Conservation (phyloP, 768 basidiomycete species). For the Lactarius sanguifluus region DNA sequence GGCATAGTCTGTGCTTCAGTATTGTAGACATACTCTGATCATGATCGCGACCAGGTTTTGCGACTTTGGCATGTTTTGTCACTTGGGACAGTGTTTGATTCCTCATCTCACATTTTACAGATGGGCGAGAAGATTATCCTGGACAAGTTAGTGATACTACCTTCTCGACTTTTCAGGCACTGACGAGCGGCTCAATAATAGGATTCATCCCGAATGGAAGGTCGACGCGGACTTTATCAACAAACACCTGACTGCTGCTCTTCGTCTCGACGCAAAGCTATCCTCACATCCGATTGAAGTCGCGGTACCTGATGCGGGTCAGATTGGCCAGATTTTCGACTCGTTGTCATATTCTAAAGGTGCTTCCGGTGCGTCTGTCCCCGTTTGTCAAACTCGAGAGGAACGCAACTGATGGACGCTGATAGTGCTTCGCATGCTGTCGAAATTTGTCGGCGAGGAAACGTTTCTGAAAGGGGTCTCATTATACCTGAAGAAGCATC, state of each 20-base stretch:
- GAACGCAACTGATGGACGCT: background rate
- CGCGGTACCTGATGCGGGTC: constrained; percentile 80
- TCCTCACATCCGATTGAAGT: constrained; percentile 95
- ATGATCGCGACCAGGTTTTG: constrained; percentile 72
- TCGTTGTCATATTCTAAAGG: constrained; percentile 84
- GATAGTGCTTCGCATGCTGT: constrained; percentile 89
- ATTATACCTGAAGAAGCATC: constrained; percentile 84
- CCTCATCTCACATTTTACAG: constrained; percentile 36
- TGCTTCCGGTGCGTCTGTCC: constrained; percentile 54
- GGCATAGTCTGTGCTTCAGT: constrained; percentile 32
- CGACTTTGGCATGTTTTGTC: constrained; percentile 56
- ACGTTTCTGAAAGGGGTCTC: constrained; percentile 84
- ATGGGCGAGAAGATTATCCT: constrained; percentile 47
- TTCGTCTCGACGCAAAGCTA: constrained; percentile 77
- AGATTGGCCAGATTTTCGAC: constrained; percentile 82
- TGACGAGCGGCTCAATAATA: constrained; percentile 32
- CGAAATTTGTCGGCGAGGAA: constrained; percentile 85
- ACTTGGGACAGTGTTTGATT: constrained; percentile 21
- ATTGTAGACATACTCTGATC: constrained; percentile 12
- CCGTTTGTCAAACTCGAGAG: background rate
- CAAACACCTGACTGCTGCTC: constrained; percentile 69
- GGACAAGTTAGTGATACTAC: constrained; percentile 5
- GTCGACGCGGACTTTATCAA: constrained; percentile 80
- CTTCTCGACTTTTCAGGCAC: background rate
- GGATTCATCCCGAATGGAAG: constrained; percentile 84